Conservation (phyloP, 1,284 basidiomycete species). For the Polyporus tsugae region DNA sequence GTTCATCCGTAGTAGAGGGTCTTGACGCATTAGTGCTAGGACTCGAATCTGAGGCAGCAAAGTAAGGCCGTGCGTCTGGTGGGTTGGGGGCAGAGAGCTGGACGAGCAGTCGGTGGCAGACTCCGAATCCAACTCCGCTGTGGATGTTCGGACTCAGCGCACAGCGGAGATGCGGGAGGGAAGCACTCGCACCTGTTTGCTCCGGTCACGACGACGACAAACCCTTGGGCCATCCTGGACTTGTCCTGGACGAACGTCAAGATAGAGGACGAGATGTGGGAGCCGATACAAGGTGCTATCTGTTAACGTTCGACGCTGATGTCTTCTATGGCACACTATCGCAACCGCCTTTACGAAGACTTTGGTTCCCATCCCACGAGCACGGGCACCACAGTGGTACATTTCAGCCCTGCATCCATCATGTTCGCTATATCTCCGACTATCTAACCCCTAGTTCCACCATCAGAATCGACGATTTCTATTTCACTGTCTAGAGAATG, state of each 20-base stretch:
- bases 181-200: conserved; percentile 64
- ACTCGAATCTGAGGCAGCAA: conserved; percentile 28
- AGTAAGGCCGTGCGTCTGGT: conserved; percentile 58
- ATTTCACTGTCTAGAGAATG: not conserved
- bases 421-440: no score
- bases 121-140: conserved; percentile 88
- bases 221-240: conserved; percentile 40
- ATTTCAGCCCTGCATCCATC: not conserved
- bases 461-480: not conserved
- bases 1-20: not conserved
- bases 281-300: not conserved
- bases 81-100: conserved; percentile 66
- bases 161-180: not conserved
- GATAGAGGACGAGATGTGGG: not conserved
- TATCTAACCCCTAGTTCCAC: not conserved
- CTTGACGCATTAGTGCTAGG: not conserved
- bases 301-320: not conserved
- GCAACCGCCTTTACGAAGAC: not conserved
- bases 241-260: conserved; percentile 3
- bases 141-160: not conserved
- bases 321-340: no score
- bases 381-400: not conserved
- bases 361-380: not conserved
- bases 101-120: conserved; percentile 82
- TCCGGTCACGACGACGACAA: conserved; percentile 71